Conservation (phyloP, 2,329 filamentous ascomycete genomes). For the Capronia coronata region DNA sequence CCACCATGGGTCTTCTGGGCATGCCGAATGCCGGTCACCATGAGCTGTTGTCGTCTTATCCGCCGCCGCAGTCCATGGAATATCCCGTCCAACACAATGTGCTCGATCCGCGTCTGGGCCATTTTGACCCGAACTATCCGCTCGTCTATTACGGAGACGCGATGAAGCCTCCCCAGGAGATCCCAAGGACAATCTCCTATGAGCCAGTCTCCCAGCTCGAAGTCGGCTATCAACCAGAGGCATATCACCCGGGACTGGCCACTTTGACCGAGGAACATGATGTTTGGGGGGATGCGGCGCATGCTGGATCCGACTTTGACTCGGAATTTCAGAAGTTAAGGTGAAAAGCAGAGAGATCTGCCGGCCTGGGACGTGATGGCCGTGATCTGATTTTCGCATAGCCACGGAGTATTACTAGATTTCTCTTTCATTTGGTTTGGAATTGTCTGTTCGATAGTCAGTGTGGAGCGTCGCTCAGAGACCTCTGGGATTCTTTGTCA, state of each 20-base stretch:
- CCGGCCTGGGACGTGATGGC: background rate
- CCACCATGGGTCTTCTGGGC: constrained; percentile 35
- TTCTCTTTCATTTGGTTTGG: background rate
- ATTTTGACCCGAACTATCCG: constrained; percentile 30
- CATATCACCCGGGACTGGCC: constrained; percentile 31
- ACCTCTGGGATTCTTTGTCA: no score
- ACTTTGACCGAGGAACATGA: constrained; percentile 34
- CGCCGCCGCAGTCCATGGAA: constrained; percentile 29
- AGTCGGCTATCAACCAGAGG: constrained; percentile 20
- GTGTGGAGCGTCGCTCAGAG: no score
- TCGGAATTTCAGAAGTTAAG: constrained; percentile 24
- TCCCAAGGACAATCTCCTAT: constrained; percentile 21
- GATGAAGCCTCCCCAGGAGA: constrained; percentile 28
- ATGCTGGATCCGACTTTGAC: constrained; percentile 25
- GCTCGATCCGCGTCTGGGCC: constrained; percentile 39
- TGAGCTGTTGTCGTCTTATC: constrained; percentile 36
- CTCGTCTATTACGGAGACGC: constrained; percentile 25
- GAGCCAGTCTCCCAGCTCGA: constrained; percentile 18
- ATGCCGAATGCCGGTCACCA: constrained; percentile 40
- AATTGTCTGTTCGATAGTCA: no score
- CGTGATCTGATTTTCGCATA: constrained; percentile 3
- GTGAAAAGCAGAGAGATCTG: constrained; percentile 4
- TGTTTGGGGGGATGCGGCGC: constrained; percentile 28
- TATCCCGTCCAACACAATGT: constrained; percentile 31
- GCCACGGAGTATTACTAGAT: constrained; percentile 12